Percentiles rank a stretch among this genome's conserved stretches.
These are phyloP conservation scores for Saksenaea vasiformis DNA, from an alignment of 371 early-diverging fungal genomes.

Conservation along the genomic window DNA sequence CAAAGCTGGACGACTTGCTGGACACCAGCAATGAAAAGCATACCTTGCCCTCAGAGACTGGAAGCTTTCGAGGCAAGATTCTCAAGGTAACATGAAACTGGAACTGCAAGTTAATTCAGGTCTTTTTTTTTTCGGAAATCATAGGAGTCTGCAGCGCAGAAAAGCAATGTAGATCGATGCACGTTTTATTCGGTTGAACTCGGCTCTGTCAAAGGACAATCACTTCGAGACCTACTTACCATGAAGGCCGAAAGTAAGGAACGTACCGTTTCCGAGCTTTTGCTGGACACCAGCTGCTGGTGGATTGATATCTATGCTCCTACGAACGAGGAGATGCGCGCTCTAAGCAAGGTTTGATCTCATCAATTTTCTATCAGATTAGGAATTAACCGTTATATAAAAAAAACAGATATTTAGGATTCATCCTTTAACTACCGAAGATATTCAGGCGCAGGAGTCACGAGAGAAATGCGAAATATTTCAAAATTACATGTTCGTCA, in stretches of 20 bases:
- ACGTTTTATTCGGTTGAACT: constrained; percentile 60
- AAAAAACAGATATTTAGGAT: constrained; percentile 58
- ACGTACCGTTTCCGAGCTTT: constrained; percentile 28
- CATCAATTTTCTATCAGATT: not conserved
- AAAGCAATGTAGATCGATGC: constrained; percentile 43
- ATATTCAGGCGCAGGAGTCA: constrained; percentile 87
- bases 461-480: constrained; percentile 95
- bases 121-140: not conserved
- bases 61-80: not conserved
- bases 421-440: constrained; percentile 92
- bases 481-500: constrained; percentile 89
- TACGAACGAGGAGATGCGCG: constrained; percentile 78
- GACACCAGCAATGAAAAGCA: not conserved
- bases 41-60: not conserved
- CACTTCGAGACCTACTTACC: constrained; percentile 47
- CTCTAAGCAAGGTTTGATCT: constrained; percentile 57
- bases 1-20: constrained; percentile 23
- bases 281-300: constrained; percentile 64
- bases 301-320: constrained; percentile 91
- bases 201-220: constrained; percentile 53
- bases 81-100: not conserved
- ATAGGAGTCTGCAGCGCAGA: not conserved
- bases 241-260: not conserved
- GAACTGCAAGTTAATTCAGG: not conserved
- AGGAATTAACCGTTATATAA: not conserved